A percentile compares a stretch with the other conserved stretches of the same genome.
Conservation (phyloP, 2,329 filamentous ascomycete genomes). For the Fusarium pseudocircinatum region DNA sequence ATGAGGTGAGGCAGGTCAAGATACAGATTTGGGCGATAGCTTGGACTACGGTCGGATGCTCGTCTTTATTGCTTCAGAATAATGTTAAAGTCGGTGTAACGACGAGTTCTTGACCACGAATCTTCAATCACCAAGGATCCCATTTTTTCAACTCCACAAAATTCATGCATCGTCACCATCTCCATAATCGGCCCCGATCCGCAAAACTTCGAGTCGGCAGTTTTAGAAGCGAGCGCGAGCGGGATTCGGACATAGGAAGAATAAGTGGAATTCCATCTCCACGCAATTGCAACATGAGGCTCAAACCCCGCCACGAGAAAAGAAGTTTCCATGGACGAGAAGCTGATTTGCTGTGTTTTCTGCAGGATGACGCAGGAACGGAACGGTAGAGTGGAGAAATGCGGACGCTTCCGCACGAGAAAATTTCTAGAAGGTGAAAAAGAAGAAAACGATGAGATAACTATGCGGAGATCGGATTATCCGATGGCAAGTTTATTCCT, state of each 20-base stretch:
- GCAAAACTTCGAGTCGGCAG: neutral
- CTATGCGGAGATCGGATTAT: neutral
- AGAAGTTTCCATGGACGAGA: neutral
- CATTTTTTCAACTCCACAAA: neutral
- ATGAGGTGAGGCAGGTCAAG: neutral
- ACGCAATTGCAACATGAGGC: neutral
- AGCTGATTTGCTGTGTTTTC: neutral
- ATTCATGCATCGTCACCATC: neutral
- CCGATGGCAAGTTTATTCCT: too few species aligned
- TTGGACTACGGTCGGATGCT: neutral
- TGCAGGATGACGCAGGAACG: neutral
- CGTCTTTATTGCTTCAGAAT: accelerated
- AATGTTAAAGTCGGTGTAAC: neutral
- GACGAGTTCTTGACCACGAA: neutral
- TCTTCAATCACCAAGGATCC: neutral
- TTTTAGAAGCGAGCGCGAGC: slow-evolving; percentile 9
- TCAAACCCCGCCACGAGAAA: neutral
- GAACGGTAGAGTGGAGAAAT: neutral
- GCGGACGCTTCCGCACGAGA: neutral
- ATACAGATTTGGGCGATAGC: accelerated
- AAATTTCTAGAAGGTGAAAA: neutral
- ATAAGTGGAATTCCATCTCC: neutral
- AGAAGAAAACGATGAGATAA: too few species aligned
- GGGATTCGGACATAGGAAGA: neutral
- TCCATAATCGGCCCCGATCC: neutral